Evolutionary conservation across 2,329 filamentous ascomycete species (phyloP).

Genomic region (Fusarium sp.): DNA sequence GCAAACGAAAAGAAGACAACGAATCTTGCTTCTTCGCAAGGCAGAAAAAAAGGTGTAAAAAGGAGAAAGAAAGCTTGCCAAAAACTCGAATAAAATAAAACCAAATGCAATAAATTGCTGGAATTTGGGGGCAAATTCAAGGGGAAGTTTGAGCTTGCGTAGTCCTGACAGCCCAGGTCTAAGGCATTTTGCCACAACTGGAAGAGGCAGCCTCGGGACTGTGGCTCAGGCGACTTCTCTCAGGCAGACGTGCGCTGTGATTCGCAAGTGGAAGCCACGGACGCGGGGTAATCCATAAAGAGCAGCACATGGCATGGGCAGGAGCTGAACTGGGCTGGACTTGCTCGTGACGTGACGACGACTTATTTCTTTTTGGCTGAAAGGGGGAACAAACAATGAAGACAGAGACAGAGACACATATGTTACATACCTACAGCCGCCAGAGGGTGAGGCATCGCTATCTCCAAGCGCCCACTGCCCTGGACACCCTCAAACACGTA

Average conservation of each 20-base stretch:
- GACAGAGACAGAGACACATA: not conserved
- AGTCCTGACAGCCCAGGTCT: constrained; percentile 26
- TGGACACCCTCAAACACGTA: not conserved
- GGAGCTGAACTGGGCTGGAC: constrained; percentile 19
- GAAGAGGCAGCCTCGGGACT: constrained; percentile 25
- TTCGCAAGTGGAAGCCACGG: constrained; percentile 35
- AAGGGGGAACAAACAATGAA: constrained; percentile 1
- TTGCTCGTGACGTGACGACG: constrained; percentile 31
- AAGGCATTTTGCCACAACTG: constrained; percentile 34
- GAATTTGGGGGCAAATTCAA: constrained; percentile 31
- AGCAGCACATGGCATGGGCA: constrained; percentile 1
- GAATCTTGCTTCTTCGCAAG: not conserved
- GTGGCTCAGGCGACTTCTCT: constrained; percentile 41
- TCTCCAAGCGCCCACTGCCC: not conserved
- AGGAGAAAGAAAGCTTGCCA: constrained; percentile 13
- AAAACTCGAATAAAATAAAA: constrained; percentile 5
- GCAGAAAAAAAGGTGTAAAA: not conserved
- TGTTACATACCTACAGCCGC: constrained; percentile 40
- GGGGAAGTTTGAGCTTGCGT: constrained; percentile 40
- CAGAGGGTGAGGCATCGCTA: constrained; percentile 39
- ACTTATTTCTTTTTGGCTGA: constrained; percentile 7
- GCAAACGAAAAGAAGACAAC: constrained; percentile 14
- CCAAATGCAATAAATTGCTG: not conserved
- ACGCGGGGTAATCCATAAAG: constrained; percentile 40
- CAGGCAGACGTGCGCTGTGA: constrained; percentile 38